These are phyloP conservation scores for Marasmius sp. DNA, from an alignment of 1,284 basidiomycete genomes.

Conservation along the genomic window DNA sequence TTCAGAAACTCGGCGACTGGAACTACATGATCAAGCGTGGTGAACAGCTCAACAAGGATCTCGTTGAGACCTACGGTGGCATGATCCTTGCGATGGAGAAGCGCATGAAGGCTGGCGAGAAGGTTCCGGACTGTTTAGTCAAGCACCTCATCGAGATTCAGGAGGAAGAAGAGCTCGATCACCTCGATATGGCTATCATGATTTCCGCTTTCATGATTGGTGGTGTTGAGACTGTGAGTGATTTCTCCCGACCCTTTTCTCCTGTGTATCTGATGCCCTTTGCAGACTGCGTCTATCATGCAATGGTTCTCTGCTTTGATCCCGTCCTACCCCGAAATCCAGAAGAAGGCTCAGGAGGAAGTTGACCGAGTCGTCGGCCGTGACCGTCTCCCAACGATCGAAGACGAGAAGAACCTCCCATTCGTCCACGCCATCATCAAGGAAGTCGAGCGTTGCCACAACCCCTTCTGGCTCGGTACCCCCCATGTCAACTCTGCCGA, in stretches of 20 bases:
- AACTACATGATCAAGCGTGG: constrained; percentile 27
- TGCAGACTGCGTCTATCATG: constrained; percentile 32
- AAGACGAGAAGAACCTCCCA: constrained; percentile 31
- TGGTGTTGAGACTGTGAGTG: constrained; percentile 38
- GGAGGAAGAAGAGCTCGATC: constrained; percentile 35
- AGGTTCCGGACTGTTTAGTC: constrained; percentile 34
- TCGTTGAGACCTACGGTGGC: constrained; percentile 31
- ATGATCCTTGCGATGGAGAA: constrained; percentile 28
- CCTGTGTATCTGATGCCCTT: neutral
- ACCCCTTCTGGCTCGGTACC: constrained; percentile 40
- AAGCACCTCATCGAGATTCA: constrained; percentile 35
- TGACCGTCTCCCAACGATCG: constrained; percentile 27
- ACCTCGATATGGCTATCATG: constrained; percentile 38
- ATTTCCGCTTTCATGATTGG: constrained; percentile 39
- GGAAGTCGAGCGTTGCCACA: constrained; percentile 21
- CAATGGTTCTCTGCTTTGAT: constrained; percentile 38
- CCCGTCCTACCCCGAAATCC: constrained; percentile 27
- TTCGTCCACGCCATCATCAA: constrained; percentile 24
- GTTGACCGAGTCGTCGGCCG: constrained; percentile 35
- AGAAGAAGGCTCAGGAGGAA: constrained; percentile 18
- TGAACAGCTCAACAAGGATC: constrained; percentile 30
- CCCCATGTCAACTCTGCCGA: constrained; percentile 37
- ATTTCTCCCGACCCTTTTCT: constrained; percentile 1
- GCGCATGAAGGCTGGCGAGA: constrained; percentile 26
- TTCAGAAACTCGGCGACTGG: constrained; percentile 33